Base-by-base conservation (phyloP, 2,329 filamentous ascomycete genomes). In the Akanthomyces lecanii region DNA sequence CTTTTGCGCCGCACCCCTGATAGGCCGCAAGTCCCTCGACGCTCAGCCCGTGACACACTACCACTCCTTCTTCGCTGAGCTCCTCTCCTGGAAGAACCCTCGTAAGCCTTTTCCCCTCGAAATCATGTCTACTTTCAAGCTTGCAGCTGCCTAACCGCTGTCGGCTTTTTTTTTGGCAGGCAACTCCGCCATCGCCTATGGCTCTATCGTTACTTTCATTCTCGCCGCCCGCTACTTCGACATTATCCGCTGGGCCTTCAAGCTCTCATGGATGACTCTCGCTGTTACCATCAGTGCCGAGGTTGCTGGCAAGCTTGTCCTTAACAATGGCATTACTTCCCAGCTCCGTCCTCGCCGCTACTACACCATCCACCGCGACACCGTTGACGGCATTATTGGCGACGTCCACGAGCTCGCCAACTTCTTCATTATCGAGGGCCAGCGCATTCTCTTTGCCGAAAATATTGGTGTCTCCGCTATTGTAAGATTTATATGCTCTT, bases 361-460 rank as follows among this genome's bases (percentile, higher is more conserved):
- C 77, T 88, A 87, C 75, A 88, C 85, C 5, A 75, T 90, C 48
- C 82, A 87, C 11, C 82, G 83, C 67, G 83, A 87, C 68, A 85
- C 84, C 7, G 75, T 89, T 45, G 84, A 89, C 69, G 73, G 76
- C 63, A 68, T 87, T 66, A 82, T 88, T 68, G 85, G 84, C 63
- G 87, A 89, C 67, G 77, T 86, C 47, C 84, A 89, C 70, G 87
- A 89, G 75, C 81, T 90, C 64, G 74, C 87, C 76, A 90, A 90
- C 81, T 90, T 90, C 75, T 86, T 89, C 69, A 80, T 89, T 65
- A 88, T 90, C 63, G 88, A 90, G 78, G 78, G 81, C 57, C 88
- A 90, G 78, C 82, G 87, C 65, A 84, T 90, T 67, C 71, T 89
- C 63, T 90, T 86, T 67, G 87, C 82, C 50, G 88, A 90, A 81